Percentiles rank a stretch among this genome's conserved stretches.
These are phyloP conservation scores for Glutinoglossum americanum DNA, from an alignment of 495 filamentous ascomycete genomes.

Conservation along the genomic window DNA sequence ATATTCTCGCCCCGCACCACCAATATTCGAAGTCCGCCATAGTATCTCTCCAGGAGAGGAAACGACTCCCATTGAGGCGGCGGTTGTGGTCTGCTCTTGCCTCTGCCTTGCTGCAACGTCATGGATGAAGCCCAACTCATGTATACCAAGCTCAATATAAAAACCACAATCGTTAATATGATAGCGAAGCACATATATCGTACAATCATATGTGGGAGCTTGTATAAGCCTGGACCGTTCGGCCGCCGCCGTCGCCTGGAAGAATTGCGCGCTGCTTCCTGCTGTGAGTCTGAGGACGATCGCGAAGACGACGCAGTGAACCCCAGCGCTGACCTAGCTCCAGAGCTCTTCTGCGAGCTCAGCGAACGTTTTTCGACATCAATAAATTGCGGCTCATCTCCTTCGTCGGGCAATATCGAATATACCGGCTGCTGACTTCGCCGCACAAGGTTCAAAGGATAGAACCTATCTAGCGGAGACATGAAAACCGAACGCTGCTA, in stretches of 20 bases:
- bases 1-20: constrained; percentile 36
- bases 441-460: not conserved
- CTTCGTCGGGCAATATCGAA: not conserved
- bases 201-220: constrained; percentile 39
- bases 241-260: constrained; percentile 12
- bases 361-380: not conserved
- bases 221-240: constrained; percentile 26
- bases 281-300: not conserved
- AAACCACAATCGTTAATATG: constrained; percentile 42
- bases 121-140: constrained; percentile 44
- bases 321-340: not conserved
- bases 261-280: not conserved
- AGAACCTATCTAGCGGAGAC: not conserved
- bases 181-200: constrained; percentile 52
- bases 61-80: constrained; percentile 68
- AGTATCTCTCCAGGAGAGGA: constrained; percentile 60
- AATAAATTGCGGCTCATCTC: not conserved
- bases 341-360: not conserved
- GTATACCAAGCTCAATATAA: constrained; percentile 47
- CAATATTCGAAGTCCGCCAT: constrained; percentile 55
- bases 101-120: constrained; percentile 32
- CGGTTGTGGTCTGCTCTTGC: constrained; percentile 27
- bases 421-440: not conserved
- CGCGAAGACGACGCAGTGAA: not conserved
- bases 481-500: not conserved